These are phyloP conservation scores for Phytophthora pini DNA, from an alignment of 352 stramenopile genomes.

Conservation along the genomic window DNA sequence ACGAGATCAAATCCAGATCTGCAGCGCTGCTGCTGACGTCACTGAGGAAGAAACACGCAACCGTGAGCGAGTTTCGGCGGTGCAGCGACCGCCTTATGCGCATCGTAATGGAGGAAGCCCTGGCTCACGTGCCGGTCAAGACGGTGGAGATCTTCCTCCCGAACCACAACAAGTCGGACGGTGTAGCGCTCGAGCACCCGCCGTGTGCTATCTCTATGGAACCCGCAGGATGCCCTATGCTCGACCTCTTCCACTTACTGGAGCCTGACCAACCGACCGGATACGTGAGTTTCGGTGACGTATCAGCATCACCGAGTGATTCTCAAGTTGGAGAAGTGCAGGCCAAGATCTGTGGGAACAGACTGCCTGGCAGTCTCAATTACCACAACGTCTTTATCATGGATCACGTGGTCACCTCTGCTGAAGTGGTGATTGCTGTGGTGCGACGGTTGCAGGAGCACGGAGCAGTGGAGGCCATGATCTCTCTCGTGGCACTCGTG, in stretches of 20 bases:
- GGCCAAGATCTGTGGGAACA: slow-evolving; percentile 23
- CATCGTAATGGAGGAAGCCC: slow-evolving; percentile 61
- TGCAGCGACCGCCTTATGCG: slow-evolving; percentile 52
- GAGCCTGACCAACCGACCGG: slow-evolving; percentile 40
- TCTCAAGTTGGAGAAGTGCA: slow-evolving; percentile 21
- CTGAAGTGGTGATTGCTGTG: slow-evolving; percentile 37
- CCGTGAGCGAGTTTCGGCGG: slow-evolving; percentile 40
- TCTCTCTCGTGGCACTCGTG: slow-evolving; percentile 55
- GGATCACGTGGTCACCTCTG: slow-evolving; percentile 42
- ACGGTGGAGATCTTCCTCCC: slow-evolving; percentile 38
- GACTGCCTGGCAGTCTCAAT: slow-evolving; percentile 33
- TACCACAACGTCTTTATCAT: slow-evolving; percentile 65
- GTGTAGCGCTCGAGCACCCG: slow-evolving; percentile 43
- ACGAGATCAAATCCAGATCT: slow-evolving; percentile 52
- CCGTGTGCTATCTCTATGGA: slow-evolving; percentile 47
- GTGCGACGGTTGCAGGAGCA: slow-evolving; percentile 45
- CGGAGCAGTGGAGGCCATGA: slow-evolving; percentile 48
- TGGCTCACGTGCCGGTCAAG: slow-evolving; percentile 46
- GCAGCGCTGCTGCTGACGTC: slow-evolving; percentile 49
- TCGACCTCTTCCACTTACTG: slow-evolving; percentile 42
- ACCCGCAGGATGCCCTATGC: slow-evolving; percentile 36
- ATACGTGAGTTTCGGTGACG: slow-evolving; percentile 31
- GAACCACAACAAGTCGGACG: slow-evolving; percentile 35
- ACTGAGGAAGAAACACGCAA: slow-evolving; percentile 44
- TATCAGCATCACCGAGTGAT: slow-evolving; percentile 13